A percentile compares a stretch with the other conserved stretches of the same genome.
phyloP scores from a whole-genome alignment of 2,329 filamentous ascomycete genomes.

The Aspergillus texensis region DNA sequence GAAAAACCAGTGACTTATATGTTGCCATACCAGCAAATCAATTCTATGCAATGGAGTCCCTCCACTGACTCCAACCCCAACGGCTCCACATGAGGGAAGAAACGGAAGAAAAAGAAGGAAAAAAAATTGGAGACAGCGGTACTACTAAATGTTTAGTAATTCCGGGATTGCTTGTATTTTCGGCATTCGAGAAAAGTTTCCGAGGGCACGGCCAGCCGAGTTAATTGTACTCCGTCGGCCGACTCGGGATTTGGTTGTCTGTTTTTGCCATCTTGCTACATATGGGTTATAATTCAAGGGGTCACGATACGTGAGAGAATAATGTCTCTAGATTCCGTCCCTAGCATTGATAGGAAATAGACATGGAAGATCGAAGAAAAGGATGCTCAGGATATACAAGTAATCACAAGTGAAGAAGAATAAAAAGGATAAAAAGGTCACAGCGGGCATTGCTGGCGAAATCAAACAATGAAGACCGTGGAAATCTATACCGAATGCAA shows the following conservation, averaged over 20 bases:
- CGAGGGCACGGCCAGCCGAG: not conserved
- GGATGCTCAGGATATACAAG: constrained; percentile 12
- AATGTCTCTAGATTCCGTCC: not conserved
- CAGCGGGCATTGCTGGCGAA: not conserved
- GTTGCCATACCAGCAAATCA: not conserved
- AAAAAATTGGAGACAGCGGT: not conserved
- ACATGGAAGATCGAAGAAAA: not conserved
- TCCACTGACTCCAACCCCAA: constrained; percentile 1
- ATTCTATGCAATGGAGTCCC: not conserved
- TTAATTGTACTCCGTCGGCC: not conserved
- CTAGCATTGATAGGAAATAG: not conserved
- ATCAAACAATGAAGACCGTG: constrained; percentile 1
- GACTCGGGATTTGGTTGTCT: not conserved
- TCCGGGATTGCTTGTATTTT: not conserved
- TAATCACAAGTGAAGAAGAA: constrained; percentile 5
- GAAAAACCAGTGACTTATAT: not conserved
- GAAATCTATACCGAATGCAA: constrained; percentile 8
- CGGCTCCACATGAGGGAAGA: not conserved
- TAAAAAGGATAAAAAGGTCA: not conserved
- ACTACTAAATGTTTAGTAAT: not conserved
- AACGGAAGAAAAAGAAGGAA: not conserved
- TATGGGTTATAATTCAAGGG: not conserved
- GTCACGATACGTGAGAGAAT: not conserved
- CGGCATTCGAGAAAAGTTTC: not conserved
- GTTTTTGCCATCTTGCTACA: not conserved